These are phyloP conservation scores for Clarkia xantiana DNA, from an alignment of 345 rosid genomes.

Conservation along the genomic window DNA sequence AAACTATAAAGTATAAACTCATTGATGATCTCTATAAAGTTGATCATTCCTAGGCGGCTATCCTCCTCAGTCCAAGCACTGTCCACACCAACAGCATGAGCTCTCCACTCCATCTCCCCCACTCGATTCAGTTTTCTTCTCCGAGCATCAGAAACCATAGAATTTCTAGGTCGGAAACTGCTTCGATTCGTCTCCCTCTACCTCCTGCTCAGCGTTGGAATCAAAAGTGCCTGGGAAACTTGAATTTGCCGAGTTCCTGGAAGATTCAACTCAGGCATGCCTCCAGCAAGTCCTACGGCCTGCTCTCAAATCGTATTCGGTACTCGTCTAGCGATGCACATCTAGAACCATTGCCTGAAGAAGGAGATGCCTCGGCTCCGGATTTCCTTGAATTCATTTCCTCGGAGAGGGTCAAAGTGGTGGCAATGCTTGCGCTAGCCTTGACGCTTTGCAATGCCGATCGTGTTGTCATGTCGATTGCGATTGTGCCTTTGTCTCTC, in stretches of 20 bases:
- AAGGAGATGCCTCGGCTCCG: constrained; percentile 20
- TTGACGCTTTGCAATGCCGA: constrained; percentile 84
- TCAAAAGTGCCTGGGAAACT: constrained; percentile 5
- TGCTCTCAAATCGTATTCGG: constrained; percentile 21
- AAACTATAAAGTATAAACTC: too few relatives aligned
- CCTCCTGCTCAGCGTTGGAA: neutral
- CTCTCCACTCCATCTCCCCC: neutral
- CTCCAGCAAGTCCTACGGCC: constrained; percentile 5
- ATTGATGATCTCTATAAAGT: too few relatives aligned
- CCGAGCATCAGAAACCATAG: neutral
- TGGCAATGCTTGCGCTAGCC: constrained; percentile 80
- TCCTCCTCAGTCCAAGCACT: too few relatives aligned
- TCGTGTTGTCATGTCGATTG: constrained; percentile 91
- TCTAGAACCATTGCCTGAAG: constrained; percentile 17
- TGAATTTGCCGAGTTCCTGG: constrained; percentile 5
- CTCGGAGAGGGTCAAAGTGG: constrained; percentile 88
- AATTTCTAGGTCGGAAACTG: neutral
- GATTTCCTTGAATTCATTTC: constrained; percentile 67
- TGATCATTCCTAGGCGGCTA: too few relatives aligned
- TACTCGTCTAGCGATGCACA: constrained; percentile 36
- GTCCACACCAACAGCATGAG: neutral
- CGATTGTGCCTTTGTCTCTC: constrained; percentile 71
- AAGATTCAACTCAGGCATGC: constrained; percentile 8
- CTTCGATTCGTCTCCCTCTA: neutral
- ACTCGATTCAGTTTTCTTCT: neutral